Evolutionary conservation across 768 basidiomycete genomes (phyloP).

Genomic region (Amanita subjunquillea): DNA sequence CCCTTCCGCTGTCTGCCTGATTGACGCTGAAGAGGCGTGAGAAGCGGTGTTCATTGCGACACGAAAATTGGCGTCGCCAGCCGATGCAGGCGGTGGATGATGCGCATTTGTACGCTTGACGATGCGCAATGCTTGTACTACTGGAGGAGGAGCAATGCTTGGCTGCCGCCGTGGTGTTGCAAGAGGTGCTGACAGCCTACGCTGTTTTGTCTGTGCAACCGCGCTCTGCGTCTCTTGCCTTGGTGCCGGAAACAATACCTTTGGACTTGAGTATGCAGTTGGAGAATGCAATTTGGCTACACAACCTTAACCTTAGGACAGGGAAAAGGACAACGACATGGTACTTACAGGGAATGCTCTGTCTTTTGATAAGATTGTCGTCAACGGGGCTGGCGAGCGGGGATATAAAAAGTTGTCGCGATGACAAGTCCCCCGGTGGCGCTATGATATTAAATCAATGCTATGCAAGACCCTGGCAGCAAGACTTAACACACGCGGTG

Average conservation of each 20-base stretch:
- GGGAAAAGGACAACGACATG: background rate
- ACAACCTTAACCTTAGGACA: background rate
- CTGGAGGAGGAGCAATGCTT: slow-evolving; percentile 19
- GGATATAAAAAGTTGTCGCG: background rate
- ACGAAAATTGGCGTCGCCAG: background rate
- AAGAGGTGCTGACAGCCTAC: background rate
- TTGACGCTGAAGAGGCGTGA: background rate
- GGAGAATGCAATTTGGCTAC: slow-evolving; percentile 1
- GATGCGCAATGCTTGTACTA: slow-evolving; percentile 36
- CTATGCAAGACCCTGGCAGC: background rate
- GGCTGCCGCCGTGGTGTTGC: slow-evolving; percentile 8
- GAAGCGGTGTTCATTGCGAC: background rate
- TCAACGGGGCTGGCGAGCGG: background rate
- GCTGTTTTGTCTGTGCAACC: background rate
- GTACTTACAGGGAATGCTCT: background rate
- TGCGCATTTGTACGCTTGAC: slow-evolving; percentile 27
- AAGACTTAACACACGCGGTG: background rate
- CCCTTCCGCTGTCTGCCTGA: background rate
- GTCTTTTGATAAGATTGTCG: background rate
- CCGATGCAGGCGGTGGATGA: slow-evolving; percentile 4
- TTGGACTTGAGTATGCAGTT: background rate
- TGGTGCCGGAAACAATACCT: background rate
- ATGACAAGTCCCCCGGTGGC: background rate
- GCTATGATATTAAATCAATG: background rate
- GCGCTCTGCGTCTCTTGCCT: background rate